Conservation (phyloP, 2,329 filamentous ascomycete species). For the Cladorrhinum sp. region DNA sequence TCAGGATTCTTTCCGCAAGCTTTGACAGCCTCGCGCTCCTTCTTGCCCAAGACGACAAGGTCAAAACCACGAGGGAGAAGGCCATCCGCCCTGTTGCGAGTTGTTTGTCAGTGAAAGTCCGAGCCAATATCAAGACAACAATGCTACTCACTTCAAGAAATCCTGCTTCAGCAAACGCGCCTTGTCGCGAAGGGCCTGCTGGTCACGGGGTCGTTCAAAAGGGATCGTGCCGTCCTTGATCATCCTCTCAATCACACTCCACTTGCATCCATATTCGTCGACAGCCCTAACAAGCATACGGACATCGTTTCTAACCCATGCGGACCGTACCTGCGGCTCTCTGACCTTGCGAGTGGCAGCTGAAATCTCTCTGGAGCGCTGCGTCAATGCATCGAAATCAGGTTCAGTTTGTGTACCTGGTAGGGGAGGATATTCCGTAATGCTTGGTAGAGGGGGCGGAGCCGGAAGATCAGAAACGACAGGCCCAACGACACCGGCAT, state of each 20-base stretch:
- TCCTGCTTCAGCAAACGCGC: conserved; percentile 57
- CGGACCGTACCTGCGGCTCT: conserved; percentile 33
- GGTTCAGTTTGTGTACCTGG: conserved; percentile 20
- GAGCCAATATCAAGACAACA: background rate
- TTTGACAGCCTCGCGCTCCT: conserved; percentile 45
- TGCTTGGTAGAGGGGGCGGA: background rate
- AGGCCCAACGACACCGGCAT: conserved; percentile 8
- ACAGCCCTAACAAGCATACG: conserved; percentile 43
- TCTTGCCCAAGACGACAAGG: conserved; percentile 46
- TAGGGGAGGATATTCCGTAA: conserved; percentile 23
- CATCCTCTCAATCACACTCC: conserved; percentile 37
- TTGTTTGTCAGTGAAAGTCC: conserved; percentile 8
- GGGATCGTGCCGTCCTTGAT: conserved; percentile 29
- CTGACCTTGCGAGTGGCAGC: conserved; percentile 32
- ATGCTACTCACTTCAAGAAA: conserved; percentile 40
- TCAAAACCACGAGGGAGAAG: conserved; percentile 50
- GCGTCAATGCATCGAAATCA: conserved; percentile 29
- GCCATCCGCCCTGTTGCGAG: conserved; percentile 36
- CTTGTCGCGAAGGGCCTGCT: conserved; percentile 57
- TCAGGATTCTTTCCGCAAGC: conserved; percentile 47
- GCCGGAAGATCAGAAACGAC: conserved; percentile 7
- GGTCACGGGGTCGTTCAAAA: conserved; percentile 47
- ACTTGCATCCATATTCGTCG: conserved; percentile 37
- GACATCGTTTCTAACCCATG: conserved; percentile 45
- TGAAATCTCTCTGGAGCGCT: conserved; percentile 27